These are phyloP conservation scores for Didymella pinodella DNA, from an alignment of 2,329 filamentous ascomycete species.

Conservation along the genomic window DNA sequence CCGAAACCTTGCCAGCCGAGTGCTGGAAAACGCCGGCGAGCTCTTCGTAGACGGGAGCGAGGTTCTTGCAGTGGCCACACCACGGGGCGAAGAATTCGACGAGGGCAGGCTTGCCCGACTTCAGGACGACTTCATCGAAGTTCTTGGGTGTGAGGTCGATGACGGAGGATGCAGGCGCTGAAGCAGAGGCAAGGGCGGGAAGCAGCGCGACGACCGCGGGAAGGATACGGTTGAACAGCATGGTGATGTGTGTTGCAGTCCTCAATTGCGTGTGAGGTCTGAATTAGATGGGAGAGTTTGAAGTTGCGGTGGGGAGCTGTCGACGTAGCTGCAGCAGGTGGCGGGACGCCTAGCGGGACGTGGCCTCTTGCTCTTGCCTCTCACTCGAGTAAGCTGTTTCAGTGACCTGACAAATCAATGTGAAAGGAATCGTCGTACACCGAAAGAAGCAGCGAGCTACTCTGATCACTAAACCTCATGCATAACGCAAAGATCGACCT, in stretches of 20 bases:
- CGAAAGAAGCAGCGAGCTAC: no score
- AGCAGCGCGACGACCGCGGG: slow-evolving; percentile 46
- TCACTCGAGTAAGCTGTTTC: slow-evolving; percentile 28
- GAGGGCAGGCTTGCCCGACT: slow-evolving; percentile 92
- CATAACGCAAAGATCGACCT: not conserved
- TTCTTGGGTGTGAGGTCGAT: slow-evolving; percentile 88
- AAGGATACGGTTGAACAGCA: slow-evolving; percentile 46
- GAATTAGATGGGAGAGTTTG: slow-evolving; percentile 25
- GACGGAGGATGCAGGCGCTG: slow-evolving; percentile 79
- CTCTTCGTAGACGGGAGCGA: slow-evolving; percentile 94
- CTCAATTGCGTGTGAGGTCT: slow-evolving; percentile 31
- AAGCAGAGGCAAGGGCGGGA: slow-evolving; percentile 63
- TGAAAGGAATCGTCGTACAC: no score
- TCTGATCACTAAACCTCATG: not conserved
- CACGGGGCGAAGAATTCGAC: slow-evolving; percentile 99
- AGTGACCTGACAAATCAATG: slow-evolving; percentile 36
- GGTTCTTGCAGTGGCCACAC: slow-evolving; percentile 99
- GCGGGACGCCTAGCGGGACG: slow-evolving; percentile 34
- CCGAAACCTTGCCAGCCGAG: slow-evolving; percentile 77
- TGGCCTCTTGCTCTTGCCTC: slow-evolving; percentile 34
- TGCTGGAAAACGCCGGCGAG: slow-evolving; percentile 77
- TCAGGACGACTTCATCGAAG: slow-evolving; percentile 88
- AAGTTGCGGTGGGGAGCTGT: slow-evolving; percentile 22
- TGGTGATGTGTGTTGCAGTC: slow-evolving; percentile 31
- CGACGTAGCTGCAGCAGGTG: slow-evolving; percentile 20